A percentile compares a stretch with the other conserved stretches of the same genome.
Conservation (phyloP, 2,329 filamentous ascomycete species). For the Coleophoma crateriformis region DNA sequence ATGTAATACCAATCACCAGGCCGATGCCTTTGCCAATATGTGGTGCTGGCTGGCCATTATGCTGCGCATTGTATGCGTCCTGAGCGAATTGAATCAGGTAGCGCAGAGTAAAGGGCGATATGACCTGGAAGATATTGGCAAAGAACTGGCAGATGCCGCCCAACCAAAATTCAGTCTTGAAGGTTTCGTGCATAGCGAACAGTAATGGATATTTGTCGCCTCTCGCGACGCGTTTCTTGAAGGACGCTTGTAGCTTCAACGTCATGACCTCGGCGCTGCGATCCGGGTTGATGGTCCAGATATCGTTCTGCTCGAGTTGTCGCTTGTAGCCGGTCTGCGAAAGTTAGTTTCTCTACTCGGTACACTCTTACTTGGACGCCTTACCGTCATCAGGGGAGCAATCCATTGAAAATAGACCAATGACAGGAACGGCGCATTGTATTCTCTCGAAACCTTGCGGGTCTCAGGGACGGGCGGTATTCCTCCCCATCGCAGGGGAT, state of each 20-base stretch:
- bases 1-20: conserved; percentile 72
- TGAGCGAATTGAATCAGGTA: conserved; percentile 80
- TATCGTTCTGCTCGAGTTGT: conserved; percentile 74
- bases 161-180: conserved; percentile 74
- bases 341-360: conserved; percentile 8
- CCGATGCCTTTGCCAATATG: conserved; percentile 69
- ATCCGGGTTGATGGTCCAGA: conserved; percentile 83
- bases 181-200: conserved; percentile 78
- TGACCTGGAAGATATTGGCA: conserved; percentile 67
- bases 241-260: conserved; percentile 58
- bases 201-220: conserved; percentile 69
- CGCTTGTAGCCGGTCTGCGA: conserved; percentile 77
- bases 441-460: conserved; percentile 57
- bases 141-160: conserved; percentile 68
- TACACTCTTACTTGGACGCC: conserved; percentile 15
- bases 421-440: conserved; percentile 70
- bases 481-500: conserved; percentile 55
- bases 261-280: conserved; percentile 68
- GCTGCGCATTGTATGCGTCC: conserved; percentile 64
- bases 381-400: conserved; percentile 73
- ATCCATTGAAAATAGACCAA: conserved; percentile 85
- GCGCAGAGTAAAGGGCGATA: conserved; percentile 75
- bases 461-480: conserved; percentile 50
- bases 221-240: conserved; percentile 60
- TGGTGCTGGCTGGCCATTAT: conserved; percentile 46